Percentiles rank a stretch among this genome's conserved stretches.
Evolutionary conservation across 495 filamentous ascomycete genomes (phyloP).

Genomic region (Aspergillus homomorphus): DNA sequence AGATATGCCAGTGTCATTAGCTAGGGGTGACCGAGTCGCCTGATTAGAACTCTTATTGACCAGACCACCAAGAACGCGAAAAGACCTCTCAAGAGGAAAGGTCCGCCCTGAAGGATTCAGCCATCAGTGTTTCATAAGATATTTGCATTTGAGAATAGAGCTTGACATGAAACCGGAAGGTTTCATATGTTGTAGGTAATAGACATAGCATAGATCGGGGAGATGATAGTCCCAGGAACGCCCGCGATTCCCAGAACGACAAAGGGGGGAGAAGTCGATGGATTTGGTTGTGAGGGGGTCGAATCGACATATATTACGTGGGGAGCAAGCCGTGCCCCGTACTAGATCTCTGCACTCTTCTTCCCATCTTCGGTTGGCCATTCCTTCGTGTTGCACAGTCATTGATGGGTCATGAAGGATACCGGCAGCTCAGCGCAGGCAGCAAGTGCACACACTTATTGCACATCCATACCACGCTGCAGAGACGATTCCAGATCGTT

Average conservation of each 20-base stretch:
- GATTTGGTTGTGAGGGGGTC: not conserved
- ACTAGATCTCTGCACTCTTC: not conserved
- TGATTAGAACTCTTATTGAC: too few species aligned
- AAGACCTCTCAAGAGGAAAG: too few species aligned
- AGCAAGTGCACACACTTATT: slow-evolving; percentile 3
- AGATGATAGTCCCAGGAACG: slow-evolving; percentile 8
- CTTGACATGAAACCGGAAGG: not conserved
- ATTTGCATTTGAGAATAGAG: not conserved
- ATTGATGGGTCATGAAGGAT: not conserved
- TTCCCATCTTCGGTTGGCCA: not conserved
- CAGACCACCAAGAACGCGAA: too few species aligned
- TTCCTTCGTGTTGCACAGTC: not conserved
- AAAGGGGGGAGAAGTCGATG: not conserved
- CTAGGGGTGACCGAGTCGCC: too few species aligned
- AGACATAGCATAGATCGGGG: not conserved
- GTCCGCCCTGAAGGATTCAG: too few species aligned
- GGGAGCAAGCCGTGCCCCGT: not conserved
- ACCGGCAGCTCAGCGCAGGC: not conserved
- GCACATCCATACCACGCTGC: slow-evolving; percentile 72
- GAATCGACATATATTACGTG: slow-evolving; percentile 8
- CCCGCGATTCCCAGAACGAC: slow-evolving; percentile 20
- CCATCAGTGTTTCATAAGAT: not conserved
- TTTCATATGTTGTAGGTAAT: not conserved
- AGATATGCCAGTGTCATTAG: too few species aligned
- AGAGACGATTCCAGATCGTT: slow-evolving; percentile 81